phyloP scores from a whole-genome alignment of 2,329 filamentous ascomycete species.

The Uncinocarpus reesii region DNA sequence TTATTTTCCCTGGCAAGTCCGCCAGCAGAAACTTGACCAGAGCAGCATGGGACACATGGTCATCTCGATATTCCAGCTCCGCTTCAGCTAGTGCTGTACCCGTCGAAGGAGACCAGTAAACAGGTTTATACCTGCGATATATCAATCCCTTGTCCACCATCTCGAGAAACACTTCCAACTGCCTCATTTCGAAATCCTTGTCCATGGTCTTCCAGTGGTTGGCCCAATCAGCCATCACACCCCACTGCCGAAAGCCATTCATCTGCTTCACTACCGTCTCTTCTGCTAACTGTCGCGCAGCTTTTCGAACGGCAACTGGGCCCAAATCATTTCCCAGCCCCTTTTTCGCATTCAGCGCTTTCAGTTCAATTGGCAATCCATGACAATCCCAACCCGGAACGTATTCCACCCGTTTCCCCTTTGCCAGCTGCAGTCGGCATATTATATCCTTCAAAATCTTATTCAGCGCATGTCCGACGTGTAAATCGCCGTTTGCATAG shows the following conservation, averaged over 20 bases:
- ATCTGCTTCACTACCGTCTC: slow-evolving; percentile 50
- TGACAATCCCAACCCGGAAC: slow-evolving; percentile 97
- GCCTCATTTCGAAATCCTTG: slow-evolving; percentile 49
- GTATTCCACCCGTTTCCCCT: slow-evolving; percentile 67
- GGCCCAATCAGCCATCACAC: slow-evolving; percentile 56
- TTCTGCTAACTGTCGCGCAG: slow-evolving; percentile 46
- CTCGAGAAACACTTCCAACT: slow-evolving; percentile 49
- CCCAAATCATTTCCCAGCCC: slow-evolving; percentile 31
- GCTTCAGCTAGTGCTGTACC: slow-evolving; percentile 54
- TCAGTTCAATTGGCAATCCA: slow-evolving; percentile 91
- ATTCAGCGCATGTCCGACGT: slow-evolving; percentile 90
- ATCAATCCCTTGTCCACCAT: slow-evolving; percentile 55
- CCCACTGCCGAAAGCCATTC: slow-evolving; percentile 50
- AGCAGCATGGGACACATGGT: slow-evolving; percentile 50
- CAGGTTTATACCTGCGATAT: slow-evolving; percentile 52
- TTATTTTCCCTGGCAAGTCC: slow-evolving; percentile 37
- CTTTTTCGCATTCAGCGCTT: slow-evolving; percentile 60
- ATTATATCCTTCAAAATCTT: slow-evolving; percentile 96
- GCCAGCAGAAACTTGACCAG: slow-evolving; percentile 64
- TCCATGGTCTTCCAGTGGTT: slow-evolving; percentile 55
- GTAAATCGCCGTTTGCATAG: slow-evolving; percentile 86
- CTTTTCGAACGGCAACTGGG: slow-evolving; percentile 43
- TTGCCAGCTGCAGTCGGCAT: slow-evolving; percentile 65
- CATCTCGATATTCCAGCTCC: slow-evolving; percentile 55
- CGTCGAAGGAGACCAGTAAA: slow-evolving; percentile 58